Conservation (phyloP, 176 grass and related monocot genomes). For the Carex kokanica region DNA sequence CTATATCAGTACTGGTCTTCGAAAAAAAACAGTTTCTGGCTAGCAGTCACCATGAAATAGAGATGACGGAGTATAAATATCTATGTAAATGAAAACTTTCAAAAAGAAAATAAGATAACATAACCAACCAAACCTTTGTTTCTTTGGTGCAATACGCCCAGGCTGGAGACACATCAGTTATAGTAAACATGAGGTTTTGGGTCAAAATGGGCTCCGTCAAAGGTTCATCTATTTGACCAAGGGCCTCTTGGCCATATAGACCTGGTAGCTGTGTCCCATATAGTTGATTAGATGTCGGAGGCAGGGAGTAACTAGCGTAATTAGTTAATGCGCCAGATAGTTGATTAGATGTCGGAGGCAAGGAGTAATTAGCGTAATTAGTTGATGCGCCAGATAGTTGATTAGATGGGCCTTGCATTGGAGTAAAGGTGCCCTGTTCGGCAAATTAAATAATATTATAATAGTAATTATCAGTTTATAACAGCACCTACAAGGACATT, state of each 20-base stretch:
- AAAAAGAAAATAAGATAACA: slow-evolving; percentile 18
- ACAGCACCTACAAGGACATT: background rate
- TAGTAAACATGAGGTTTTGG: slow-evolving; percentile 42
- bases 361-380: background rate
- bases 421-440: slow-evolving; percentile 8
- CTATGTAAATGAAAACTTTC: background rate
- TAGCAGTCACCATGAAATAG: slow-evolving; percentile 5
- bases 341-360: background rate
- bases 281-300: background rate
- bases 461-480: background rate
- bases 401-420: background rate
- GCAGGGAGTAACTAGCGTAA: background rate
- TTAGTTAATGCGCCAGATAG: background rate
- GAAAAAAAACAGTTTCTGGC: background rate
- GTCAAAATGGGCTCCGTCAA: background rate
- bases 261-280: background rate
- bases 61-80: background rate
- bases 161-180: slow-evolving; percentile 74
- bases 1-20: background rate
- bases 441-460: background rate
- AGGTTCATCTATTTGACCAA: slow-evolving; percentile 6
- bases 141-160: slow-evolving; percentile 77
- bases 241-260: background rate
- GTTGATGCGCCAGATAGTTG: background rate
- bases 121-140: slow-evolving; percentile 56